These are phyloP conservation scores for Aureobasidium melanogenum DNA, from an alignment of 2,329 filamentous ascomycete species.

Conservation along the genomic window DNA sequence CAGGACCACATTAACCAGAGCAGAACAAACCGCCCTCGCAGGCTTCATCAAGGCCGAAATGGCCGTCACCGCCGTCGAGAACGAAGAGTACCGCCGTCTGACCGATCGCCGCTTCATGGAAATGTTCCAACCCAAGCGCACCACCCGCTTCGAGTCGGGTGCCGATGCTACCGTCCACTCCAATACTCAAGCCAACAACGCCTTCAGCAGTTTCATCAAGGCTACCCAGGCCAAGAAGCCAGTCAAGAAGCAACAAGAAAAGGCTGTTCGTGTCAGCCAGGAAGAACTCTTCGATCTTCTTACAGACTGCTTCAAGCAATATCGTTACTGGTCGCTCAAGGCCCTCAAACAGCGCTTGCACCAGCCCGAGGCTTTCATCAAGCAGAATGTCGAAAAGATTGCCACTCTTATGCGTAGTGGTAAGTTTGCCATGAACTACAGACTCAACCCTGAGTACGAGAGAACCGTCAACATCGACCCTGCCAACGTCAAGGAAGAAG, in stretches of 20 bases:
- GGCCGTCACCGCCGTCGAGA: constrained; percentile 65
- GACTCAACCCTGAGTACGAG: constrained; percentile 62
- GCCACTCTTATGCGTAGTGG: constrained; percentile 76
- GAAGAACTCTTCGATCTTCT: constrained; percentile 81
- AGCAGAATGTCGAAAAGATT: constrained; percentile 73
- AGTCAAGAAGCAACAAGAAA: constrained; percentile 55
- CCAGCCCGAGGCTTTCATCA: constrained; percentile 90
- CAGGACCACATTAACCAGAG: not conserved
- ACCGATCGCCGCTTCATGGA: constrained; percentile 42
- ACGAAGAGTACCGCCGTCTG: constrained; percentile 58
- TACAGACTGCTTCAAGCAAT: constrained; percentile 73
- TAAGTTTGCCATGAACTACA: constrained; percentile 78
- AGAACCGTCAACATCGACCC: constrained; percentile 45
- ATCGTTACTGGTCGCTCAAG: constrained; percentile 91
- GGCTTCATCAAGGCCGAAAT: constrained; percentile 69
- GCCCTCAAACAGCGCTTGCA: constrained; percentile 65
- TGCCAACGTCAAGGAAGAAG: constrained; percentile 41
- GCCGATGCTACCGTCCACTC: constrained; percentile 30
- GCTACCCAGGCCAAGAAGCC: constrained; percentile 21
- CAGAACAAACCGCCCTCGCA: constrained; percentile 69
- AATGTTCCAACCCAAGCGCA: constrained; percentile 36
- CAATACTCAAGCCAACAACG: constrained; percentile 25
- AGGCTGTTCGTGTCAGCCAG: constrained; percentile 82
- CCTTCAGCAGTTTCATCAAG: constrained; percentile 27
- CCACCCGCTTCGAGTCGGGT: constrained; percentile 38